A percentile compares a stretch with the other conserved stretches of the same genome.
Conservation (phyloP, 108 stramenopile genomes). For the Skeletonema marinoi region DNA sequence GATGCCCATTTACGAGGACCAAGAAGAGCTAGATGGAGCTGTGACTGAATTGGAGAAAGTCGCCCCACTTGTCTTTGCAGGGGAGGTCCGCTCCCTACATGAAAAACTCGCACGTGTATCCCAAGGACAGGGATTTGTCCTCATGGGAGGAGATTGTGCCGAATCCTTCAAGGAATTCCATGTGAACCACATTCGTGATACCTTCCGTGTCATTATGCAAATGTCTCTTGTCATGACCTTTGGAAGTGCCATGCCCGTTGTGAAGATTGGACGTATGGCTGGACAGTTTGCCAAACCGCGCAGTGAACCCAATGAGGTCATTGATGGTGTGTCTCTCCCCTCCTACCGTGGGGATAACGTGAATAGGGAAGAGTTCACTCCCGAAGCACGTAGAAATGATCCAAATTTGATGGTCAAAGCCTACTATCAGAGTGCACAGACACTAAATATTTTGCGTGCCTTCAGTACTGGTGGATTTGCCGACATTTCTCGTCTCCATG, state of each 20-base stretch:
- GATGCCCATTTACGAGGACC: conserved; percentile 83
- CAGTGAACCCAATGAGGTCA: conserved; percentile 87
- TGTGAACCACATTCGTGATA: conserved; percentile 94
- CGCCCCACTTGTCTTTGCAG: conserved; percentile 91
- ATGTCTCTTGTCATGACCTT: conserved; percentile 96
- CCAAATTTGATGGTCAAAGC: conserved; percentile 85
- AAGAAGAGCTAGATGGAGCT: conserved; percentile 64
- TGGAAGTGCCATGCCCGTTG: conserved; percentile 94
- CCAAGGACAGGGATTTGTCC: conserved; percentile 94
- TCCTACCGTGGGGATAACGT: conserved; percentile 98
- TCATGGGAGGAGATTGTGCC: conserved; percentile 99
- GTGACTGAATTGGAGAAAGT: conserved; percentile 54
- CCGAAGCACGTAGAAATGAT: conserved; percentile 89
- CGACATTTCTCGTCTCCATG: conserved; percentile 93
- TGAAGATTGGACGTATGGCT: conserved; percentile 97
- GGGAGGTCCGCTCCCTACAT: conserved; percentile 90
- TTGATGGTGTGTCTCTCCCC: conserved; percentile 84
- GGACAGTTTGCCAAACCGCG: conserved; percentile 99
- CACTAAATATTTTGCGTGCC: conserved; percentile 95
- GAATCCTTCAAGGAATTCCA: conserved; percentile 94
- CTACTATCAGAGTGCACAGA: conserved; percentile 94
- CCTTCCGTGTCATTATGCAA: conserved; percentile 92
- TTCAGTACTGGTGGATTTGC: conserved; percentile 96
- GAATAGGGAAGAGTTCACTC: conserved; percentile 92
- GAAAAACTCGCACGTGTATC: conserved; percentile 91